phyloP scores from a whole-genome alignment of 805 yeast genomes.

The Saccharomycopsis amapae region DNA sequence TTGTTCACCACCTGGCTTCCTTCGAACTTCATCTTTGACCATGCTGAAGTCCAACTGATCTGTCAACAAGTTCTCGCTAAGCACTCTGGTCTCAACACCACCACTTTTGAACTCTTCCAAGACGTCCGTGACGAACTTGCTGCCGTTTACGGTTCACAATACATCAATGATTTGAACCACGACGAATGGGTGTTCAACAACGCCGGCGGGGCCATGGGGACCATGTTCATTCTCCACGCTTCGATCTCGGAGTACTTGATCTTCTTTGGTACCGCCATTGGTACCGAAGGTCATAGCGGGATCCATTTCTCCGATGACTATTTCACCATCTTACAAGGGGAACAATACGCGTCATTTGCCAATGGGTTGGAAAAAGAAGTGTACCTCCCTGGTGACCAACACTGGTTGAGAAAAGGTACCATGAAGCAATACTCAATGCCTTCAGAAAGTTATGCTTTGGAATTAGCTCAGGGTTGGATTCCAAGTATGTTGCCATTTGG shows the following conservation, averaged over 20 bases:
- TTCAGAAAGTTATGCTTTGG: conserved; percentile 77
- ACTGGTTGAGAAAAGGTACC: conserved; percentile 65
- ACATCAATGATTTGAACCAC: conserved; percentile 61
- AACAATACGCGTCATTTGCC: conserved; percentile 66
- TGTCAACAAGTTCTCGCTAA: conserved; percentile 46
- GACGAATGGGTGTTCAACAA: conserved; percentile 95
- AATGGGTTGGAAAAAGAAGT: conserved; percentile 56
- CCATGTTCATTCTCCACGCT: conserved; percentile 92
- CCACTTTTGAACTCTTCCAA: conserved; percentile 55
- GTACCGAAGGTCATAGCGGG: conserved; percentile 96
- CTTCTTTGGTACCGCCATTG: conserved; percentile 87
- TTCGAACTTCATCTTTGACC: conserved; percentile 61
- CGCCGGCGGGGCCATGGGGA: conserved; percentile 98
- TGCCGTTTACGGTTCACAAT: conserved; percentile 60
- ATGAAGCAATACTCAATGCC: conserved; percentile 87
- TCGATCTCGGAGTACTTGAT: conserved; percentile 89
- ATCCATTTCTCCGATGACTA: conserved; percentile 97
- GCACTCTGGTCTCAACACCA: conserved; percentile 48
- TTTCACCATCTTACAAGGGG: conserved; percentile 81
- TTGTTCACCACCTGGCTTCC: conserved; percentile 65
- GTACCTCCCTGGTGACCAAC: conserved; percentile 83
- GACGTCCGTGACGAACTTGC: conserved; percentile 55
- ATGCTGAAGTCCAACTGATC: conserved; percentile 48
- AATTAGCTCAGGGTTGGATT: conserved; percentile 97
- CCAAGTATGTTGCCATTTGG: conserved; percentile 98